These are phyloP conservation scores for Aleurites moluccanus DNA, from an alignment of 441 rosid species.

Conservation along the genomic window DNA sequence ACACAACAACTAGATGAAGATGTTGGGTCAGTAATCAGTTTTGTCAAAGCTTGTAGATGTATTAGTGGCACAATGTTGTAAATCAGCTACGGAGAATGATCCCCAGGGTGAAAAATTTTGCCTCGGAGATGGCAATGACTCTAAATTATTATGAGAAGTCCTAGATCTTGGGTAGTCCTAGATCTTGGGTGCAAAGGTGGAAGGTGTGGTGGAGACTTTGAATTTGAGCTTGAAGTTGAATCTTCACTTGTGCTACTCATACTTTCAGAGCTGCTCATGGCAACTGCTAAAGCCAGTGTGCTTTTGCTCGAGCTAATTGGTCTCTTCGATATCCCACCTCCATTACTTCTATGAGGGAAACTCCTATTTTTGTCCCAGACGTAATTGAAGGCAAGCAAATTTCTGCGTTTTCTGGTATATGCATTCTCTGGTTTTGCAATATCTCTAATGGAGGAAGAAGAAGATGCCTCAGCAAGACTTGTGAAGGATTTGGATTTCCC, in stretches of 20 bases:
- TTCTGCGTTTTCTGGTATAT: constrained; percentile 50
- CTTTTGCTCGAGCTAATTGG: constrained; percentile 62
- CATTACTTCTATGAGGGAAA: constrained; percentile 28
- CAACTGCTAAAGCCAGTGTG: constrained; percentile 70
- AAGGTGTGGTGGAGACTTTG: constrained; percentile 53
- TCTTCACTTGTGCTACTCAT: constrained; percentile 53
- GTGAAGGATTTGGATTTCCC: constrained; percentile 89
- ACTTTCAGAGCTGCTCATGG: constrained; percentile 64
- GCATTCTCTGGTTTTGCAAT: constrained; percentile 77
- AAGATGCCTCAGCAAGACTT: constrained; percentile 46
- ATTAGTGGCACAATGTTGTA: constrained; percentile 41
- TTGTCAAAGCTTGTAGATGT: constrained; percentile 12
- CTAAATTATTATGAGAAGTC: constrained; percentile 34
- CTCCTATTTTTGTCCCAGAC: constrained; percentile 59
- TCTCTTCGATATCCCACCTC: constrained; percentile 54
- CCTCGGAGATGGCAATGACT: constrained; percentile 27
- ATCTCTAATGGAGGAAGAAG: constrained; percentile 53
- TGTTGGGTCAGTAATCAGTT: constrained; percentile 19
- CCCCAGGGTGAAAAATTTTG: constrained; percentile 45
- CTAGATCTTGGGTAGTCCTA: constrained; percentile 43
- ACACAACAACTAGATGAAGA: neutral
- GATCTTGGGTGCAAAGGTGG: constrained; percentile 72
- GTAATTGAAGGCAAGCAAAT: constrained; percentile 55
- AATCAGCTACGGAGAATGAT: constrained; percentile 60
- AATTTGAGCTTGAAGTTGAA: constrained; percentile 41